These are phyloP conservation scores for Candida sp. DNA, from an alignment of 1,139 yeast species.

Conservation along the genomic window DNA sequence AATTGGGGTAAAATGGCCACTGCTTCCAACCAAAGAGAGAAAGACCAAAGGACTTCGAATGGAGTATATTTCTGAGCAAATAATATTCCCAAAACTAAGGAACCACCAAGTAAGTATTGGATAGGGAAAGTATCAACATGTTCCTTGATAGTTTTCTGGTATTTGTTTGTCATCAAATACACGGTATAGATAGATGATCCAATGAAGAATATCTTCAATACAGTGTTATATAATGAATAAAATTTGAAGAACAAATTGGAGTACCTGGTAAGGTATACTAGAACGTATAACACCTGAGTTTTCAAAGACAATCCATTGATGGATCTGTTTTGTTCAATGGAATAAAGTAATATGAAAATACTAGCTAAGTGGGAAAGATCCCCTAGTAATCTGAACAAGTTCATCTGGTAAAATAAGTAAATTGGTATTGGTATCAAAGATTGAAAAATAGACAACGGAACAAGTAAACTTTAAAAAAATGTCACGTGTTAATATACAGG, in stretches of 20 bases:
- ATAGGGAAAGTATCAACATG: slow-evolving; percentile 72
- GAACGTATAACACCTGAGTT: slow-evolving; percentile 76
- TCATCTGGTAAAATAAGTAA: slow-evolving; percentile 19
- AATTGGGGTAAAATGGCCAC: slow-evolving; percentile 92
- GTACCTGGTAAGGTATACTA: slow-evolving; percentile 81
- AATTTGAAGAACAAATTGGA: slow-evolving; percentile 61
- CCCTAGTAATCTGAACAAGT: slow-evolving; percentile 59
- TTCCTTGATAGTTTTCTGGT: slow-evolving; percentile 50
- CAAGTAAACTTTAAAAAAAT: no score
- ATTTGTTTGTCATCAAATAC: slow-evolving; percentile 63
- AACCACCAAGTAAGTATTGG: slow-evolving; percentile 65
- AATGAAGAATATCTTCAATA: slow-evolving; percentile 81
- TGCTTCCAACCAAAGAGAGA: slow-evolving; percentile 83
- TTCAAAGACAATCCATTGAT: slow-evolving; percentile 85
- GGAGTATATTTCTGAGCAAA: slow-evolving; percentile 65
- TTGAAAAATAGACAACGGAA: no score
- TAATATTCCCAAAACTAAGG: slow-evolving; percentile 56
- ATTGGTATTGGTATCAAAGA: no score
- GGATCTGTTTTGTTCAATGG: slow-evolving; percentile 63
- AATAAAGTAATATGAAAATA: slow-evolving; percentile 68
- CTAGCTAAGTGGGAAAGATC: slow-evolving; percentile 85
- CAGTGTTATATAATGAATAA: slow-evolving; percentile 68
- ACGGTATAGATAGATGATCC: slow-evolving; percentile 74
- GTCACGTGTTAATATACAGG: no score
- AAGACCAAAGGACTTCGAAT: slow-evolving; percentile 70